Evolutionary conservation across 148 eudicot genomes (phyloP), one percentile per base, ranked within the genome.

Genomic region (Vaccinium myrtillus): DNA sequence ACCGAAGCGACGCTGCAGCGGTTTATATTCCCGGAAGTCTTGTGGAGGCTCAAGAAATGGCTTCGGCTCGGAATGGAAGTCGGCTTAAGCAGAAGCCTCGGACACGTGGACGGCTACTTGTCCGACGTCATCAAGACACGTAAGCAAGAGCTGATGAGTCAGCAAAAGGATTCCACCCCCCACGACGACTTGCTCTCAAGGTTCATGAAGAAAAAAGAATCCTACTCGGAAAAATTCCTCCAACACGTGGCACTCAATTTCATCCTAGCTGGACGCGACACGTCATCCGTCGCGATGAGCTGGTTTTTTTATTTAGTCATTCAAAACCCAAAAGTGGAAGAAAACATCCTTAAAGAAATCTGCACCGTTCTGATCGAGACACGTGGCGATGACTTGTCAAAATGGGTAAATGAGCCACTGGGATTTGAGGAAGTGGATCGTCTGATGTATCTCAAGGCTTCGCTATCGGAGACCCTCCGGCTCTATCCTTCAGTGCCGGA

Each of bases 211-310:
- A 95, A 91, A 63, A 94, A 95, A 80, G 96, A 95, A 83, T 89
- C 96, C 49, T 95, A 94, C 84, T 88, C 98, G 25, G 94, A 95
- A 81, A 90, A 91, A 43, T 94, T 92, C 87, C 83, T 95, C 59
- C 95, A 94, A 86, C 93, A 95, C 76, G 98, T 95, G 89, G 96
- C 98, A 43, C 92, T 95, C 81, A 95, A 91, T 61, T 95, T 95
- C 91, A 95, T 95, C 93, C 91, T 95, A 83, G 98, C 98, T 82
- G 98, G 98, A 80, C 98, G 98, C 0, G 98, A 95, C 90, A 95
- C 98, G 23, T 95, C 98, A 83, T 94, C 98, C 0, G 98, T 90
- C 46, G 98, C 98, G 7, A 81, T 95, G 86, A 92, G 96, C 92
- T 96, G 98, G 98, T 96, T 96, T 83, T 96, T 96, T 81, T 96